Evolutionary conservation across 2,329 filamentous ascomycete species (phyloP).

Genomic region (Tolypocladium album): DNA sequence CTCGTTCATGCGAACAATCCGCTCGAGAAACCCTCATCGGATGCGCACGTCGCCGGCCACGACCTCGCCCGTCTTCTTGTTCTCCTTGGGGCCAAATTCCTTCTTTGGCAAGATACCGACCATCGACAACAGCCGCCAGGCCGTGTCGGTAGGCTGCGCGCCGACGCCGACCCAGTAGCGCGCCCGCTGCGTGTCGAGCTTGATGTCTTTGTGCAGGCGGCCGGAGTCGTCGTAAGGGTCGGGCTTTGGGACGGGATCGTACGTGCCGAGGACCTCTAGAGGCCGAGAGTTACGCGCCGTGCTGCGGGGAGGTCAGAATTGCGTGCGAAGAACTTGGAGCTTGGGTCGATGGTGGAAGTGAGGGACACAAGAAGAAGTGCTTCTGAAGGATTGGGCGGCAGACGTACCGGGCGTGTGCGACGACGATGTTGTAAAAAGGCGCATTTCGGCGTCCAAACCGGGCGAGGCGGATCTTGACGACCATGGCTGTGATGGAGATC

Average conservation of each 20-base stretch:
- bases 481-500: constrained; percentile 46
- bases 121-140: constrained; percentile 79
- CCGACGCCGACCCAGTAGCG: constrained; percentile 97
- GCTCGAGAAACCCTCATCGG: constrained; percentile 8
- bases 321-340: neutral
- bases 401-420: constrained; percentile 76
- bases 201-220: constrained; percentile 80
- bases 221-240: constrained; percentile 51
- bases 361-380: neutral
- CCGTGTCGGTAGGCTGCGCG: constrained; percentile 83
- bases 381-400: neutral
- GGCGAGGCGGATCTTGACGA: constrained; percentile 85
- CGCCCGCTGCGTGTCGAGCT: constrained; percentile 69
- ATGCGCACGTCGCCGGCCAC: constrained; percentile 17
- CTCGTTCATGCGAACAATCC: neutral
- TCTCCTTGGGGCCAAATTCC: constrained; percentile 19
- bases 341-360: neutral
- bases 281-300: constrained; percentile 81
- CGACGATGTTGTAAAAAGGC: constrained; percentile 97
- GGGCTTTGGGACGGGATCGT: constrained; percentile 55
- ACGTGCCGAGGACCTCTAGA: constrained; percentile 82
- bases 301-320: constrained; percentile 29
- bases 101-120: constrained; percentile 38
- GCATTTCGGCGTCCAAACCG: constrained; percentile 81
- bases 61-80: constrained; percentile 14